These are phyloP conservation scores for Peronospora belbahrii DNA, from an alignment of 352 stramenopile species.

Conservation along the genomic window DNA sequence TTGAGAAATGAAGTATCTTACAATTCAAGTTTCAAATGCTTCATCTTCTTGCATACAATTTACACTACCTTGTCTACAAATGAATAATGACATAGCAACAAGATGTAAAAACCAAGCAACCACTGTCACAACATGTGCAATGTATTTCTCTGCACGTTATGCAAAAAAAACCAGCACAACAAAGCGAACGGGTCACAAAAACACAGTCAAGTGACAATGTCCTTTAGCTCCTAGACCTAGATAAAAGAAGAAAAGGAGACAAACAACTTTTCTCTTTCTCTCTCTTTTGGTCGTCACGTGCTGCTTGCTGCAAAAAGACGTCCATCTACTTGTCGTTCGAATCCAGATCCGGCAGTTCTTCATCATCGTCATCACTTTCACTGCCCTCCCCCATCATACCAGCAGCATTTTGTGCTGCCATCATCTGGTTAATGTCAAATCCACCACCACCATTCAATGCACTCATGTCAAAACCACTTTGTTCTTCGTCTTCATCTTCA, in stretches of 20 bases:
- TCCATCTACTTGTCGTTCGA: constrained; percentile 33
- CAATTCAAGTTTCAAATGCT: not conserved
- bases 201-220: not conserved
- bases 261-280: not conserved
- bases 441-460: constrained; percentile 78
- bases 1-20: not conserved
- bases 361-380: constrained; percentile 79
- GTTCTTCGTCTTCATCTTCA: constrained; percentile 92
- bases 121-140: constrained; percentile 9
- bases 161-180: constrained; percentile 11
- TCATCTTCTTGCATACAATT: not conserved
- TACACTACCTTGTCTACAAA: not conserved
- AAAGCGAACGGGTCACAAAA: constrained; percentile 9
- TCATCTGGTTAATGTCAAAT: constrained; percentile 95
- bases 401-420: constrained; percentile 77
- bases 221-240: constrained; percentile 4
- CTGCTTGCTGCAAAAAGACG: not conserved
- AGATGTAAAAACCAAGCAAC: not conserved
- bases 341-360: constrained; percentile 82
- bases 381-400: constrained; percentile 59
- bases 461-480: constrained; percentile 81
- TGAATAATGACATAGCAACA: not conserved
- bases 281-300: not conserved
- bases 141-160: constrained; percentile 16
- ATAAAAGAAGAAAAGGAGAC: not conserved